Evolutionary conservation across 345 rosid species (phyloP).

Genomic region (Eucalyptus tenuipes): DNA sequence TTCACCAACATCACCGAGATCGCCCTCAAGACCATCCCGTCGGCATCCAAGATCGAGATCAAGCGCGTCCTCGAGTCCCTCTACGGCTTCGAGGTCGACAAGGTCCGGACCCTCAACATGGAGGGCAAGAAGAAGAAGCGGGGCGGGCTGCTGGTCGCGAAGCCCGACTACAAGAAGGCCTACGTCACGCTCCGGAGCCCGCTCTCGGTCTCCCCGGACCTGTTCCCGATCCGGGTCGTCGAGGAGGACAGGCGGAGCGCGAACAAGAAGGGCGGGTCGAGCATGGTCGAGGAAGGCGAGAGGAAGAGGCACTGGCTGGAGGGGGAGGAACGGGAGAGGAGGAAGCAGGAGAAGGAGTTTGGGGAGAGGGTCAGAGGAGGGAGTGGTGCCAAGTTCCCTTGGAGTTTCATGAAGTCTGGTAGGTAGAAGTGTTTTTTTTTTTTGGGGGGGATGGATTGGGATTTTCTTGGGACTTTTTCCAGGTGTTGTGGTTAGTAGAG

Average conservation of each 20-base stretch:
- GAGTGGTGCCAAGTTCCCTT: conserved; percentile 35
- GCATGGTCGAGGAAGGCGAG: conserved; percentile 61
- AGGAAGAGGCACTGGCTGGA: conserved; percentile 83
- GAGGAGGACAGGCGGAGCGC: conserved; percentile 44
- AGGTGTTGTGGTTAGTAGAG: neutral
- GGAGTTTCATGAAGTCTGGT: conserved; percentile 58
- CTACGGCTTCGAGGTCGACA: conserved; percentile 77
- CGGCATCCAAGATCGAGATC: conserved; percentile 90
- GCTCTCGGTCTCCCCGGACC: conserved; percentile 50
- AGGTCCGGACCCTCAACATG: conserved; percentile 89
- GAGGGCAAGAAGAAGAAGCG: conserved; percentile 89
- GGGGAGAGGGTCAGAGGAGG: neutral
- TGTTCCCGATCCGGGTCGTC: conserved; percentile 44
- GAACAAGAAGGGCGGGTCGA: conserved; percentile 36
- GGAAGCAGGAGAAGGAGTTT: neutral
- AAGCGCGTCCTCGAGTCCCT: conserved; percentile 90
- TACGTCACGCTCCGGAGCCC: conserved; percentile 58
- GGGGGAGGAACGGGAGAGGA: conserved; percentile 5
- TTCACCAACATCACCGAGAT: conserved; percentile 58
- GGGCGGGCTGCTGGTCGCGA: conserved; percentile 61
- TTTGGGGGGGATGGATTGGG: neutral
- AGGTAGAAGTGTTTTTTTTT: conserved; percentile 1
- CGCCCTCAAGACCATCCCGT: conserved; percentile 71
- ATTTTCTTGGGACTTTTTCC: neutral
- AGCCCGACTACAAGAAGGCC: conserved; percentile 92